Percentiles rank a stretch among this genome's conserved stretches.
phyloP scores from a whole-genome alignment of 2,329 filamentous ascomycete genomes.

The Fusarium sp. region DNA sequence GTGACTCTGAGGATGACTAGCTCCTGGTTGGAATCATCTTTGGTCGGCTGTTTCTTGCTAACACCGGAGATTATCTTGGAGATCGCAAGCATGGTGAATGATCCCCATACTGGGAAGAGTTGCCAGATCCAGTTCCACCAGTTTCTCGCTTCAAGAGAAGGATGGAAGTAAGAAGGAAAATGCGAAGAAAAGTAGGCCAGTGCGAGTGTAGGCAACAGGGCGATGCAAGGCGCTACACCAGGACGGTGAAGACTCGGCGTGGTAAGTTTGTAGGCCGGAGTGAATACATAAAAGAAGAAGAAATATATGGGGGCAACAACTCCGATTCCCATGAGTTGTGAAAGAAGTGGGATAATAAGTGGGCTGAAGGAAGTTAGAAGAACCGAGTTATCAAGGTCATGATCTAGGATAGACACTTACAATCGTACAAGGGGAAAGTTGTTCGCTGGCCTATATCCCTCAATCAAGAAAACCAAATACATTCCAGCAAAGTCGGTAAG shows the following conservation, averaged over 20 bases:
- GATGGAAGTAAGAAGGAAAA: slow-evolving; percentile 36
- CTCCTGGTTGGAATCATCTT: neutral
- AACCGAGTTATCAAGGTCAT: accelerated
- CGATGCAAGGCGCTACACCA: slow-evolving; percentile 13
- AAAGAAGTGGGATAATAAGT: slow-evolving; percentile 30
- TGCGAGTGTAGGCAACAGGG: slow-evolving; percentile 34
- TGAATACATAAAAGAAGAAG: slow-evolving; percentile 38
- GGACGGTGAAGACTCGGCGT: slow-evolving; percentile 17
- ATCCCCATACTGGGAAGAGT: slow-evolving; percentile 45
- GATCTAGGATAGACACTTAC: slow-evolving; percentile 25
- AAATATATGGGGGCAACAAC: slow-evolving; percentile 40
- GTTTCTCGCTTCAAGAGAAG: slow-evolving; percentile 36
- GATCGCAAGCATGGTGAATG: slow-evolving; percentile 26
- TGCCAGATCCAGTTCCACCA: slow-evolving; percentile 52
- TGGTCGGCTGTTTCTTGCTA: accelerated
- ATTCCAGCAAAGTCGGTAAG: slow-evolving; percentile 45
- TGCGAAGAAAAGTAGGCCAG: slow-evolving; percentile 37
- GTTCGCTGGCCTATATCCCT: slow-evolving; percentile 38
- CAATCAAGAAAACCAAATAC: slow-evolving; percentile 44
- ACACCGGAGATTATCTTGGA: neutral
- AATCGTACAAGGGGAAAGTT: slow-evolving; percentile 32
- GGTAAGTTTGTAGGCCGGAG: slow-evolving; percentile 29
- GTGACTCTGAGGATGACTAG: slow-evolving; percentile 1
- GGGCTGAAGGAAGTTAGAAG: slow-evolving; percentile 30
- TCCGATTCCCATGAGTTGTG: slow-evolving; percentile 42